Conservation (phyloP, 2,329 filamentous ascomycete species). For the Xylariaceae sp. region DNA sequence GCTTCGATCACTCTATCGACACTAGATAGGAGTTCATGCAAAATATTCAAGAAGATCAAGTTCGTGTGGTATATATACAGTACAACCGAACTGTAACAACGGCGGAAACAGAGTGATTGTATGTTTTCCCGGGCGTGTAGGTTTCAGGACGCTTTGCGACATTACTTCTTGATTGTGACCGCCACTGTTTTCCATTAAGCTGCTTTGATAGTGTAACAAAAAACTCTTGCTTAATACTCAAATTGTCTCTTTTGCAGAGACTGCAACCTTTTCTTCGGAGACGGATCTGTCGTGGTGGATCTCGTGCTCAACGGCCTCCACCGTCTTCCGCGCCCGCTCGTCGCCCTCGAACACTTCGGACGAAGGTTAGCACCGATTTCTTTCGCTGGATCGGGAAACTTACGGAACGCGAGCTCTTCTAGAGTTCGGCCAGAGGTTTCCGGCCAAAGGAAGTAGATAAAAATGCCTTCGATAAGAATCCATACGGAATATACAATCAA, state of each 20-base stretch:
- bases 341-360: slow-evolving; percentile 39
- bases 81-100: no score
- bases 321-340: slow-evolving; percentile 32
- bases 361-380: slow-evolving; percentile 16
- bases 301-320: slow-evolving; percentile 38
- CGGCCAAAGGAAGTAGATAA: slow-evolving; percentile 80
- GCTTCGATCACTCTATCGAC: no score
- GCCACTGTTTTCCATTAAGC: no score
- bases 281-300: slow-evolving; percentile 33
- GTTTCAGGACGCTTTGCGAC: not conserved
- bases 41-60: no score
- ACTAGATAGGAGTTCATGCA: no score
- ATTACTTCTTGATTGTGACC: not conserved
- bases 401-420: slow-evolving; percentile 60
- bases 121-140: no score
- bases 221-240: slow-evolving; percentile 1
- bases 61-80: no score
- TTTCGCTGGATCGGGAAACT: slow-evolving; percentile 1
- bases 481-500: slow-evolving; percentile 39
- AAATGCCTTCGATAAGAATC: slow-evolving; percentile 35
- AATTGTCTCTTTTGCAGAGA: slow-evolving; percentile 28
- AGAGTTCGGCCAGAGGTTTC: slow-evolving; percentile 78
- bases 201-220: no score
- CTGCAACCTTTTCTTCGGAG: slow-evolving; percentile 27
- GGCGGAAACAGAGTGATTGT: no score